These are phyloP conservation scores for Cladosporium sp. DNA, from an alignment of 2,329 filamentous ascomycete genomes.

Conservation along the genomic window DNA sequence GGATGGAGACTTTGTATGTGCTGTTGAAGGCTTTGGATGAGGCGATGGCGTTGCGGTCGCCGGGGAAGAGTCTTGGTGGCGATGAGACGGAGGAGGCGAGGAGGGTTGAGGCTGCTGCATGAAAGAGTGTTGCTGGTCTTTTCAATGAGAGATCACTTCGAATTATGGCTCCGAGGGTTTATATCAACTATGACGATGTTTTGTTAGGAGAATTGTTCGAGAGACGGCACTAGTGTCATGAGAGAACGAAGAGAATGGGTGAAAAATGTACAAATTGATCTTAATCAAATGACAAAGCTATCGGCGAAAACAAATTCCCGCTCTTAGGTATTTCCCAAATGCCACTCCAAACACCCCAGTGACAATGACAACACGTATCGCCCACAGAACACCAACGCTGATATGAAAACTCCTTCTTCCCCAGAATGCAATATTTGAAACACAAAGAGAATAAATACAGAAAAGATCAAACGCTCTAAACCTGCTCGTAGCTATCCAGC, in stretches of 20 bases:
- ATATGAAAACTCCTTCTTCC: neutral
- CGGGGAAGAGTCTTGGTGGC: conserved; percentile 28
- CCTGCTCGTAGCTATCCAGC: conserved; percentile 43
- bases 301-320: neutral
- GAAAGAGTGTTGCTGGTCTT: neutral
- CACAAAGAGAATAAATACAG: conserved; percentile 7
- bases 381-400: neutral
- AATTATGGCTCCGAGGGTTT: neutral
- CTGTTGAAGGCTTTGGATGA: conserved; percentile 47
- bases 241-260: neutral
- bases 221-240: neutral
- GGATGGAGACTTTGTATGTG: conserved; percentile 50
- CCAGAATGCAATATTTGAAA: neutral
- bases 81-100: conserved; percentile 22
- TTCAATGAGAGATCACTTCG: neutral
- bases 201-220: neutral
- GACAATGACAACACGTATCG: neutral
- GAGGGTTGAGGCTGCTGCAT: neutral
- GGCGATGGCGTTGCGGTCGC: conserved; percentile 33
- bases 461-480: conserved; percentile 25
- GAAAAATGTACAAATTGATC: neutral
- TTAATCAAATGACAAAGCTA: neutral
- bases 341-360: neutral
- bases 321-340: neutral
- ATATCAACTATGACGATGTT: neutral